phyloP scores from a whole-genome alignment of 2,329 filamentous ascomycete species.

The Delphinella strobiligena region DNA sequence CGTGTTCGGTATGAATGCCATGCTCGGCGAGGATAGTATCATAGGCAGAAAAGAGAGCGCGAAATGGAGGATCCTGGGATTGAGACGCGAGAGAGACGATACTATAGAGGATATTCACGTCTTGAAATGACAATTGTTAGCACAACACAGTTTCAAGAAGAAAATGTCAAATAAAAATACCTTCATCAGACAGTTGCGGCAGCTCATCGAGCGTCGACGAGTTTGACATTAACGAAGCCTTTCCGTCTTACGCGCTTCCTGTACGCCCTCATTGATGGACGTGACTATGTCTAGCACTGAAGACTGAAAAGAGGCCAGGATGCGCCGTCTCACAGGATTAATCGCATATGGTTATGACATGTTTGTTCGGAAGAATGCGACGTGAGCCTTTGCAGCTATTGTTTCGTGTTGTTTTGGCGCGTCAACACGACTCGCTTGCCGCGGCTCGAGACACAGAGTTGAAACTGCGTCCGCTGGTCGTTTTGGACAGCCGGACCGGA shows the following conservation, averaged over 20 bases:
- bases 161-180: slow-evolving; percentile 15
- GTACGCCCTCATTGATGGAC: slow-evolving; percentile 25
- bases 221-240: slow-evolving; percentile 25
- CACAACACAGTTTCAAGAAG: background rate
- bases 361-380: too few relatives aligned
- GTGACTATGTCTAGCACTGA: too few relatives aligned
- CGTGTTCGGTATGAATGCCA: slow-evolving; percentile 59
- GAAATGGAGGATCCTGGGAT: slow-evolving; percentile 55
- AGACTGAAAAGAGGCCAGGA: too few relatives aligned
- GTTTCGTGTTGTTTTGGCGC: too few relatives aligned
- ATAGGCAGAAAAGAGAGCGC: slow-evolving; percentile 71
- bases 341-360: too few relatives aligned
- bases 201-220: slow-evolving; percentile 19
- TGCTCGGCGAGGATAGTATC: slow-evolving; percentile 60
- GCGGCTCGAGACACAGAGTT: too few relatives aligned
- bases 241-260: slow-evolving; percentile 24
- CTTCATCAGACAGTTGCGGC: slow-evolving; percentile 28
- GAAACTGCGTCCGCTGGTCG: too few relatives aligned
- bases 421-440: too few relatives aligned
- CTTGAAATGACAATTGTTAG: slow-evolving; percentile 31
- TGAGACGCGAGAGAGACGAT: slow-evolving; percentile 63
- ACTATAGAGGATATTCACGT: slow-evolving; percentile 66
- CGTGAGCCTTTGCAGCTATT: too few relatives aligned
- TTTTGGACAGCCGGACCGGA: too few relatives aligned
- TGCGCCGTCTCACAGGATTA: too few relatives aligned